These are phyloP conservation scores for Auricularia sp. DNA, from an alignment of 768 basidiomycete species.

Conservation along the genomic window DNA sequence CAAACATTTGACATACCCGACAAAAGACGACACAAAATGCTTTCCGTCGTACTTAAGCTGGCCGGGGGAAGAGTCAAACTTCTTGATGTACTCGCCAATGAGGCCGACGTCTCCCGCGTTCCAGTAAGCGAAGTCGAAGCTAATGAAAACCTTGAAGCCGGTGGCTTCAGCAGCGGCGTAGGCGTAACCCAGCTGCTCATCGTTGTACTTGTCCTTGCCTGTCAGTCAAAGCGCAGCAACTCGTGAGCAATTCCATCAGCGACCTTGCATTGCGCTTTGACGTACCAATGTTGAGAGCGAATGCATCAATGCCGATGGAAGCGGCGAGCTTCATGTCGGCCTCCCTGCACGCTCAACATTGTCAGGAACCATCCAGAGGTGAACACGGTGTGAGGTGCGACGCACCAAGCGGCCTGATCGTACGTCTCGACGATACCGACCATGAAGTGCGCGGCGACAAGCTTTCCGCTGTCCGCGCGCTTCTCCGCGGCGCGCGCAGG, in stretches of 20 bases:
- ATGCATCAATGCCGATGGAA: constrained; percentile 52
- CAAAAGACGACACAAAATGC: constrained; percentile 59
- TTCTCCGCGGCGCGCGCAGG: background rate
- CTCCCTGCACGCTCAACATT: background rate
- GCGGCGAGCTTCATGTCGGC: constrained; percentile 46
- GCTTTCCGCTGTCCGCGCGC: background rate
- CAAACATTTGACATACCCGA: background rate
- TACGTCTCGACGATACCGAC: constrained; percentile 1
- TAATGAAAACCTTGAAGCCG: constrained; percentile 57
- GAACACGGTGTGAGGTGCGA: background rate
- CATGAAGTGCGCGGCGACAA: constrained; percentile 1
- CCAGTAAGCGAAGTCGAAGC: constrained; percentile 43
- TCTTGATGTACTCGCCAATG: constrained; percentile 45
- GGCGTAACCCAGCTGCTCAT: constrained; percentile 30
- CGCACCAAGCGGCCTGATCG: background rate
- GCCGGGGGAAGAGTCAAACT: constrained; percentile 46
- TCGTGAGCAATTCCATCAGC: background rate
- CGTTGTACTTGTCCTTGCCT: background rate
- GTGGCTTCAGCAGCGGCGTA: constrained; percentile 42
- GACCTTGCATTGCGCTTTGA: background rate
- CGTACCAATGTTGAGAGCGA: constrained; percentile 59
- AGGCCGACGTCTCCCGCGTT: constrained; percentile 39
- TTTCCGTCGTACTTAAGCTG: constrained; percentile 46
- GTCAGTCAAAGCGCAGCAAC: too few species aligned
- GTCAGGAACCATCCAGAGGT: background rate